Evolutionary conservation across 2,329 filamentous ascomycete genomes (phyloP).

Genomic region (Sclerotinia glacialis): DNA sequence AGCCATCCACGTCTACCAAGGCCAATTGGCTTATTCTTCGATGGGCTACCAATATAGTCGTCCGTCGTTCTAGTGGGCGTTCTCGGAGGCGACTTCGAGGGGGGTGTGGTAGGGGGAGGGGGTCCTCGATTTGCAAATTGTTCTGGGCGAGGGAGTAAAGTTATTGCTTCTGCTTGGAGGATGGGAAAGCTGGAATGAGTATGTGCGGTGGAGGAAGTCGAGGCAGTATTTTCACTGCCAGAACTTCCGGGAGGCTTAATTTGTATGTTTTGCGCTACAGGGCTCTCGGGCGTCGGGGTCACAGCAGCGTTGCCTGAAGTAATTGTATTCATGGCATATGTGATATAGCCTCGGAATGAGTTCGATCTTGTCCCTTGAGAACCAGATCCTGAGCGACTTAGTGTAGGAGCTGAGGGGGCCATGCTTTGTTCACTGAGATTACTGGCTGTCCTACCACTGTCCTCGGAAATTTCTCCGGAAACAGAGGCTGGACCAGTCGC

Average conservation of each 20-base stretch:
- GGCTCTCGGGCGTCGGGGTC: conserved; percentile 29
- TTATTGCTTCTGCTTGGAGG: conserved; percentile 36
- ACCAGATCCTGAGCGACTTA: conserved; percentile 35
- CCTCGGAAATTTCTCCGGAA: conserved; percentile 31
- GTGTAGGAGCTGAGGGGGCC: conserved; percentile 28
- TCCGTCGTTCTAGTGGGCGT: conserved; percentile 28
- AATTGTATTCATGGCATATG: conserved; percentile 35
- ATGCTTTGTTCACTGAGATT: conserved; percentile 39
- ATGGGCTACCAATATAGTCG: conserved; percentile 50
- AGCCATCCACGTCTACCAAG: conserved; percentile 50
- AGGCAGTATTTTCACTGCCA: conserved; percentile 27
- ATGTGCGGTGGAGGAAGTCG: conserved; percentile 37
- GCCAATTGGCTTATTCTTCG: conserved; percentile 50
- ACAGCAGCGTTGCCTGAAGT: conserved; percentile 27
- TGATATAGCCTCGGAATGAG: conserved; percentile 37
- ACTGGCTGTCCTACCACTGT: conserved; percentile 38
- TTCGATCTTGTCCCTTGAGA: conserved; percentile 36
- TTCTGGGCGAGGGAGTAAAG: conserved; percentile 34
- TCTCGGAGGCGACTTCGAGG: conserved; percentile 19
- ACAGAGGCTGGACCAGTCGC: conserved; percentile 32
- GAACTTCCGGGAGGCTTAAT: conserved; percentile 30
- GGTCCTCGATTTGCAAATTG: neutral
- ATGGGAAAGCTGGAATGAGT: conserved; percentile 36
- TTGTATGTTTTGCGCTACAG: conserved; percentile 12
- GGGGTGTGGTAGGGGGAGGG: neutral